phyloP scores from a whole-genome alignment of 306 rosid species.

The Rubus parviflorus region DNA sequence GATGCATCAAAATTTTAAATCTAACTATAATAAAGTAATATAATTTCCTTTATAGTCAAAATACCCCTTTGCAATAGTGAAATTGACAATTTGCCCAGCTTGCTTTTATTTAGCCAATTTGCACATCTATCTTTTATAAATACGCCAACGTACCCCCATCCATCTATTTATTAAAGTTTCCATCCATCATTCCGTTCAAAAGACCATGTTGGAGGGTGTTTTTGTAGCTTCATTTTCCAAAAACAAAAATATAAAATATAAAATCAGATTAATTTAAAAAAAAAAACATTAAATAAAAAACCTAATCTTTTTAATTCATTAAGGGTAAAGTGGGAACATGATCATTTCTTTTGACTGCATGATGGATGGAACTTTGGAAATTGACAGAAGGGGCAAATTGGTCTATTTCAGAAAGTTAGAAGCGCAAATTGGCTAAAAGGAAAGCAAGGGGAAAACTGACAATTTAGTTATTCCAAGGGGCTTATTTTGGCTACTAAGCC shows the following conservation, averaged over 20 bases:
- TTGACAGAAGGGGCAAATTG: not conserved
- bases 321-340: not conserved
- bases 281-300: not conserved
- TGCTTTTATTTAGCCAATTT: not conserved
- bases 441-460: not conserved
- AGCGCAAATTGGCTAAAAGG: not conserved
- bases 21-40: not conserved
- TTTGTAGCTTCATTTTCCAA: not conserved
- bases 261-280: not conserved
- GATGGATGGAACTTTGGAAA: not conserved
- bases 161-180: not conserved
- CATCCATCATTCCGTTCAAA: not conserved
- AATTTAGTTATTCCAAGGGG: not conserved
- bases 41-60: not conserved
- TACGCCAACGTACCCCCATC: not conserved
- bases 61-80: not conserved
- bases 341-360: not conserved
- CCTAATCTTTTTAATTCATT: not conserved
- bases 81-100: too few relatives aligned
- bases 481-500: not conserved
- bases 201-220: not conserved
- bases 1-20: not conserved
- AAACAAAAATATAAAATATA: not conserved
- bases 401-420: not conserved
- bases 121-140: not conserved